Conservation (phyloP, 768 basidiomycete genomes). For the Hysterangium stoloniferum region DNA sequence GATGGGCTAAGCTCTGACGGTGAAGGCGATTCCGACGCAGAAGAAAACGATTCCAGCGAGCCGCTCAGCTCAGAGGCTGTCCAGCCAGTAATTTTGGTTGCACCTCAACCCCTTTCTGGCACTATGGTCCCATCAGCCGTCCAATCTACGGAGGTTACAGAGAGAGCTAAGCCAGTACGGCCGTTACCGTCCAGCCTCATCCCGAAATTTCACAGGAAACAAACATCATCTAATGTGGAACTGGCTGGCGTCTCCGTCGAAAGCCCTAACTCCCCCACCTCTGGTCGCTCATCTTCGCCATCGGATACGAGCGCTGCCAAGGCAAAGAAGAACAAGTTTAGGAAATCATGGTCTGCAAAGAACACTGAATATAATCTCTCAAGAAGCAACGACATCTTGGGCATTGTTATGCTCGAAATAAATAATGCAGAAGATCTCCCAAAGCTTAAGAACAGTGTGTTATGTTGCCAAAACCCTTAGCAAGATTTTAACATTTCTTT, state of each 20-base stretch:
- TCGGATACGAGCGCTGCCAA: slow-evolving; percentile 9
- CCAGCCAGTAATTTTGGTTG: slow-evolving; percentile 29
- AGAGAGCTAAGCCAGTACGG: slow-evolving; percentile 8
- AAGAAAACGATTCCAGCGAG: slow-evolving; percentile 18
- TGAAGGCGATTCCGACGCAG: slow-evolving; percentile 33
- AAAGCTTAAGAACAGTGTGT: slow-evolving; percentile 76
- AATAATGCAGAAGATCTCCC: slow-evolving; percentile 79
- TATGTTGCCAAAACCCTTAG: background rate
- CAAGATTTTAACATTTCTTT: slow-evolving; percentile 8
- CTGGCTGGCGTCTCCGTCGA: slow-evolving; percentile 19
- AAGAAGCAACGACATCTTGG: slow-evolving; percentile 74
- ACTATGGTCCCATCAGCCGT: too few relatives aligned
- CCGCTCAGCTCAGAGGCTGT: background rate
- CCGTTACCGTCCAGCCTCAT: slow-evolving; percentile 1
- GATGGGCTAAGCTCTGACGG: slow-evolving; percentile 62
- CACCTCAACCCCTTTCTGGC: too few relatives aligned
- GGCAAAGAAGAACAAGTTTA: slow-evolving; percentile 31
- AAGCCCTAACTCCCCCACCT: slow-evolving; percentile 14
- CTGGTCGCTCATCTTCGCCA: slow-evolving; percentile 4
- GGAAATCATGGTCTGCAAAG: slow-evolving; percentile 34
- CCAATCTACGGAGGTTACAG: slow-evolving; percentile 25
- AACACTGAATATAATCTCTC: slow-evolving; percentile 50
- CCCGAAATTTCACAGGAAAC: slow-evolving; percentile 5
- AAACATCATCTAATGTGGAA: too few relatives aligned
- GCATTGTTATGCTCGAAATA: slow-evolving; percentile 94